Evolutionary conservation across 2,329 filamentous ascomycete genomes (phyloP).

Genomic region (Venturia nashicola): DNA sequence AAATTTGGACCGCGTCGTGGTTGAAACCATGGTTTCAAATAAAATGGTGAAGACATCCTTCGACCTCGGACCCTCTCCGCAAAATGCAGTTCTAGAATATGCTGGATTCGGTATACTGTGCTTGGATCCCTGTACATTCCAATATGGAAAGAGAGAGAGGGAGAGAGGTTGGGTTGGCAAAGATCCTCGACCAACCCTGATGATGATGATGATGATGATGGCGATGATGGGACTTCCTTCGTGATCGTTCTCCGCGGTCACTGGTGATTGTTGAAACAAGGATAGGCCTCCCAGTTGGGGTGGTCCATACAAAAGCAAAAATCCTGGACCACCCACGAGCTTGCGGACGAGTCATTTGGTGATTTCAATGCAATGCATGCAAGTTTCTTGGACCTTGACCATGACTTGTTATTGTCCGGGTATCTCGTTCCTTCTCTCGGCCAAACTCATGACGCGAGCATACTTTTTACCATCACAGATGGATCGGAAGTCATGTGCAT

Average conservation of each 20-base stretch:
- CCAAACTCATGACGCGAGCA: background rate
- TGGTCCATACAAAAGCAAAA: background rate
- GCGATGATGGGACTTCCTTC: background rate
- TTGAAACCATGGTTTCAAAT: constrained; percentile 7
- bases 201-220: background rate
- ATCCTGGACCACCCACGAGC: background rate
- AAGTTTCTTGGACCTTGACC: background rate
- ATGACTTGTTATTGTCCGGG: background rate
- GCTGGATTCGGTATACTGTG: background rate
- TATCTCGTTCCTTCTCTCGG: background rate
- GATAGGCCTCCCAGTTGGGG: background rate
- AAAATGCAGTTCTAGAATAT: constrained; percentile 4
- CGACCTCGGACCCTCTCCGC: background rate
- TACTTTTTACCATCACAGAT: background rate
- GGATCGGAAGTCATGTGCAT: background rate
- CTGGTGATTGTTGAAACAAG: background rate
- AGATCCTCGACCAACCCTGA: background rate
- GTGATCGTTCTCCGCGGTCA: background rate
- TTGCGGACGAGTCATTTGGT: background rate
- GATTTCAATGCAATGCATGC: background rate
- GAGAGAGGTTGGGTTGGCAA: background rate
- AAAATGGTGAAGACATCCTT: background rate
- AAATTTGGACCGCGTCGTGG: background rate
- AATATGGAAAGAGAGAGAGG: background rate
- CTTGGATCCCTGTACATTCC: background rate